These are phyloP conservation scores for Diplodia corticola DNA, from an alignment of 2,329 filamentous ascomycete species.

Conservation along the genomic window DNA sequence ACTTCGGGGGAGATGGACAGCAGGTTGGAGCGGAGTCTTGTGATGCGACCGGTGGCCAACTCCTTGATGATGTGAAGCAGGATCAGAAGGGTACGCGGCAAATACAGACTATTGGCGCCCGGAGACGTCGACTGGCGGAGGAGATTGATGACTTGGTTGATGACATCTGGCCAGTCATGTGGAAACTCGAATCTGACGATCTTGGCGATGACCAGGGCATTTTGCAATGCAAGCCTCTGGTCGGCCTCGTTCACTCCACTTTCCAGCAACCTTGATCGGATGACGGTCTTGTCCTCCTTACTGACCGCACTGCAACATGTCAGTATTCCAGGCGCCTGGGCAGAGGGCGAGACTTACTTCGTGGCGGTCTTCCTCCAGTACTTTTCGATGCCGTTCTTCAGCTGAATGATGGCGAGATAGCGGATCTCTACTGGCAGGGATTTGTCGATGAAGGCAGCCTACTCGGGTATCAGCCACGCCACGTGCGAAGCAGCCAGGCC, in stretches of 20 bases:
- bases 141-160: slow-evolving; percentile 49
- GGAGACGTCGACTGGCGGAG: slow-evolving; percentile 58
- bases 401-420: slow-evolving; percentile 86
- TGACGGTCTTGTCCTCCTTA: slow-evolving; percentile 72
- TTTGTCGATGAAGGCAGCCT: slow-evolving; percentile 81
- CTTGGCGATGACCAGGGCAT: slow-evolving; percentile 84
- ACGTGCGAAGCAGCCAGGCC: background rate
- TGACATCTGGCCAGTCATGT: slow-evolving; percentile 66
- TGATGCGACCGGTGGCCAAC: slow-evolving; percentile 74
- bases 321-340: slow-evolving; percentile 24
- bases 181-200: slow-evolving; percentile 89
- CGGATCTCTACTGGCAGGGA: slow-evolving; percentile 75
- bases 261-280: slow-evolving; percentile 73
- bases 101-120: slow-evolving; percentile 62
- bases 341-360: slow-evolving; percentile 48
- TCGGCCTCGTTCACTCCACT: slow-evolving; percentile 77
- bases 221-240: slow-evolving; percentile 76
- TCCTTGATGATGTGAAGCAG: slow-evolving; percentile 89
- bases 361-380: slow-evolving; percentile 85
- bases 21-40: slow-evolving; percentile 72
- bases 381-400: slow-evolving; percentile 95
- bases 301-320: slow-evolving; percentile 53
- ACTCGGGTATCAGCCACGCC: slow-evolving; percentile 25
- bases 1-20: slow-evolving; percentile 80
- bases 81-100: slow-evolving; percentile 72